Base-by-base conservation (phyloP, 2,329 filamentous ascomycete species). In the Huntiella omanensis region DNA sequence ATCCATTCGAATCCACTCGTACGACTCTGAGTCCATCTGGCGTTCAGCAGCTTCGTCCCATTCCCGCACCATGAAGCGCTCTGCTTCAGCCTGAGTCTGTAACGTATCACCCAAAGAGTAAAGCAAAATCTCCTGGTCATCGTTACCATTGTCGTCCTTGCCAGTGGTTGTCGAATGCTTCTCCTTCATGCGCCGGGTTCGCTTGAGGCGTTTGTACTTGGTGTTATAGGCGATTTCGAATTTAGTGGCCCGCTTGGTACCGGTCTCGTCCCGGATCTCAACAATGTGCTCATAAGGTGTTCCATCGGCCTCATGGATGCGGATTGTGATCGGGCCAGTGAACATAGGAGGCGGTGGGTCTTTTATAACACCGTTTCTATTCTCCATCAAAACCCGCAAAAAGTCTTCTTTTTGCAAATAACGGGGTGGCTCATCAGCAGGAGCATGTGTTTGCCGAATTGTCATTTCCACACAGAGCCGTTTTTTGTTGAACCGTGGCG, bases 181-280 rank as follows among this genome's bases (percentile, higher is more conserved):
- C 59, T 93, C 84, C 58, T 86, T 86, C 58, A 88, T 77, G 32
- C 83, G 70, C 39, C 81, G 75, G 49, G 83, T 95, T 40, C 87
- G 72, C 66, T 98, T 98, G 2, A 98, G 70, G 6, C 92, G 79
- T 65, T 96, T 98, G 65, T 98, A 98, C 59, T 98, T 98, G 0
- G 91, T 98, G 56, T 96, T 96, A 63, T 98, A 98, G 0, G 88
- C 87, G 50, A 98, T 95, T 51, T 95, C 87, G 50, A 96, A 83
- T 58, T 83, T 91, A 17, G 69, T 70, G 1, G 65, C 66, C 54
- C 81, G 84, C n/a, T 55, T 55, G 10, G 47, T 53, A 2, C 82
- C 83, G 11, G 76, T 73, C 22, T 80, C 79, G 54, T 95, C 86
- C 50, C 86, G 86, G 58, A 98, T 93, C 55, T 95, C 85, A 32